Base-by-base conservation (phyloP, 2,329 filamentous ascomycete species). In the Aulographum hederae region DNA sequence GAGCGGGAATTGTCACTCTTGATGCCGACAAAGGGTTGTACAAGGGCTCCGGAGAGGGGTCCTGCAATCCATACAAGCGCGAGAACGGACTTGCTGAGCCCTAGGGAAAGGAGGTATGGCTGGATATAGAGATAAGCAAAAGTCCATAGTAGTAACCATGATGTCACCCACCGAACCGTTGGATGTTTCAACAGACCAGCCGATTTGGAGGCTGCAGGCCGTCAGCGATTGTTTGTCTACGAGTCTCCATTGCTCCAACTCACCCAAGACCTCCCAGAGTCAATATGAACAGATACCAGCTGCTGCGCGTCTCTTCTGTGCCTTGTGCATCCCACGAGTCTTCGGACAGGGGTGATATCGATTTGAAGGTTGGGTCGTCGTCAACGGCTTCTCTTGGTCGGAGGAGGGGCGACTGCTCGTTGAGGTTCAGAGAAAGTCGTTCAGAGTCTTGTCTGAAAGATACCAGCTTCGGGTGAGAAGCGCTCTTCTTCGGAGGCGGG, bases 111-210 rank as follows among this genome's bases (percentile, higher is more conserved):
- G 1, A 67, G 50, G 41, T 63, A 67, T 29, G 63, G 63, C 56
- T 60, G 33, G 15, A 38, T 13, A 39, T 17, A 36, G 34, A 19
- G 32, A 37, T 6, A 38, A 37, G 21, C 18, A 13, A 6, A 11
- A 2, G 31, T 27, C 35, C 18, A 5, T 11, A 10, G n/a, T 12
- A 20, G 14, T 32, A 32, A 26, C 10, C 20, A 15, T 3, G 18
- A 32, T 16, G 18, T 2, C 26, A 15, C 50, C n/a, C n/a, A 69
- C 65, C 32, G 86, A 93, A 43, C 85, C 85, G 58, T 92, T 86
- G 33, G 84, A 92, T 26, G 93, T 64, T 53, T 95, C 86, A 26
- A 93, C 84, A 2, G 85, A 85, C 86, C 86, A 95, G 18, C 86
- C 84, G 42, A 95, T 78, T 56, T 95, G 86, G 38, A 95, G 61